These are phyloP conservation scores for Sporothrix mexicana DNA, from an alignment of 2,329 filamentous ascomycete genomes.

Conservation along the genomic window DNA sequence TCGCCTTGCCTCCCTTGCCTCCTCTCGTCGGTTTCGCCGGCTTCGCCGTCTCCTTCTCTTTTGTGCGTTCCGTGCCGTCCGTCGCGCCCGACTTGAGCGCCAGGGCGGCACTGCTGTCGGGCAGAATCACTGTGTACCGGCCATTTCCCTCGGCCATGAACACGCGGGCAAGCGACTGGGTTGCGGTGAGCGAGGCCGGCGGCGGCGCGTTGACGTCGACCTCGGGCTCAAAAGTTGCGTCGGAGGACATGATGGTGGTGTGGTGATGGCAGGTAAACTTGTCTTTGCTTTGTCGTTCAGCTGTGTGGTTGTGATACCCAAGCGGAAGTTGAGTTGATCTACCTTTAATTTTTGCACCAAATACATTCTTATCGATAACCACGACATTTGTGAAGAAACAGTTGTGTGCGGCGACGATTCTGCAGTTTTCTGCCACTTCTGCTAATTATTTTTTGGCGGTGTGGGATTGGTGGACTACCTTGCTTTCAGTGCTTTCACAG, in stretches of 20 bases:
- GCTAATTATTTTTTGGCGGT: slow-evolving; percentile 19
- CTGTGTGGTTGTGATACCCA: background rate
- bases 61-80: background rate
- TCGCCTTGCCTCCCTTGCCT: background rate
- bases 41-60: background rate
- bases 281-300: background rate
- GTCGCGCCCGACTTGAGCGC: slow-evolving; percentile 10
- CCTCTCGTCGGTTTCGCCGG: background rate
- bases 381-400: background rate
- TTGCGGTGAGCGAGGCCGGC: slow-evolving; percentile 63
- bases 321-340: background rate
- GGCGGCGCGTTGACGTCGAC: slow-evolving; percentile 72
- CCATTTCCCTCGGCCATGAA: slow-evolving; percentile 83
- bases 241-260: slow-evolving; percentile 52
- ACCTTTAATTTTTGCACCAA: background rate
- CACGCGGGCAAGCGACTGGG: slow-evolving; percentile 75
- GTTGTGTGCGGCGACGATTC: background rate
- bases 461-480: background rate
- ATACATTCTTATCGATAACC: background rate
- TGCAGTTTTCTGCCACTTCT: background rate
- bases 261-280: background rate
- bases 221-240: slow-evolving; percentile 77
- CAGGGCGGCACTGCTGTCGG: slow-evolving; percentile 48
- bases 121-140: slow-evolving; percentile 78
- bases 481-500: too few relatives aligned